These are phyloP conservation scores for Candida parachauliodes DNA, from an alignment of 805 yeast species.

Conservation along the genomic window DNA sequence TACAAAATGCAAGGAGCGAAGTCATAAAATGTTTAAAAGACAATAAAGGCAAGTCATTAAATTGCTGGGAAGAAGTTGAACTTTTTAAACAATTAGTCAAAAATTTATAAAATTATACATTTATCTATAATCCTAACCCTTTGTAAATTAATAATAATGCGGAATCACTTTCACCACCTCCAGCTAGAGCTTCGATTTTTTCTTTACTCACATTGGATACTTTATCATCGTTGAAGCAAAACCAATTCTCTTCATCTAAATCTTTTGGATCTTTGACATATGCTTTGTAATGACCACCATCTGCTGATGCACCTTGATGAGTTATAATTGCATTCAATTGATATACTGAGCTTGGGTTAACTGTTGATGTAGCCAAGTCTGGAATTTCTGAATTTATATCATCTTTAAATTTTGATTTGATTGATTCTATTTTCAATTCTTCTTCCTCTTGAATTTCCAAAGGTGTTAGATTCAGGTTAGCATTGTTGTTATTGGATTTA, in stretches of 20 bases:
- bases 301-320: constrained; percentile 94
- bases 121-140: constrained; percentile 58
- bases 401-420: constrained; percentile 49
- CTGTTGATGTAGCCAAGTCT: constrained; percentile 44
- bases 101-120: constrained; percentile 28
- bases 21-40: constrained; percentile 60
- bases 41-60: constrained; percentile 62
- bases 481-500: constrained; percentile 20
- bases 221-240: constrained; percentile 91
- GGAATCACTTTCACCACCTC: constrained; percentile 97
- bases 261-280: constrained; percentile 72
- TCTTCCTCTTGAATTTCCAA: constrained; percentile 56
- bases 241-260: constrained; percentile 75
- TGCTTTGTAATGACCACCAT: constrained; percentile 95
- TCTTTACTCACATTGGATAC: constrained; percentile 76
- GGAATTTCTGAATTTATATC: constrained; percentile 44
- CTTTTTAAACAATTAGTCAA: constrained; percentile 59
- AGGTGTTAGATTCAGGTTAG: constrained; percentile 32
- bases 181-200: constrained; percentile 80
- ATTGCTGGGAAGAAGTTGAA: constrained; percentile 81
- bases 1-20: constrained; percentile 44
- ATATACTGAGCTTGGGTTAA: constrained; percentile 85
- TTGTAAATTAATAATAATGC: constrained; percentile 86
- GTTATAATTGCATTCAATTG: constrained; percentile 81
- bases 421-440: constrained; percentile 44